Percentiles rank a stretch among this genome's conserved stretches.
Conservation (phyloP, 257 asterid genomes). For the Datura wrightii region DNA sequence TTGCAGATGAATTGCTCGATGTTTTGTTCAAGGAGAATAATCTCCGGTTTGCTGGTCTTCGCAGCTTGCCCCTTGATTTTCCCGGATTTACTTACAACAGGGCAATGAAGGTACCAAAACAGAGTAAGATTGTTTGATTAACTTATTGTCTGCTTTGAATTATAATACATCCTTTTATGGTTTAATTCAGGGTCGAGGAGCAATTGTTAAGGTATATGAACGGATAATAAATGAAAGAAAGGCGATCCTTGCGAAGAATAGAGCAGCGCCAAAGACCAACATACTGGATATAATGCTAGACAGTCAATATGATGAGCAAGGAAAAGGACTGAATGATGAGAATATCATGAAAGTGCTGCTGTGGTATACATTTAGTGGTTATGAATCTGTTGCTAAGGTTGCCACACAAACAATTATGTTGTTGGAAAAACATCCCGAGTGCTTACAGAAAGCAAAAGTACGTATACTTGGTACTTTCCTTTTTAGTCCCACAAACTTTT, state of each 20-base stretch:
- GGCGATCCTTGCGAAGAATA: neutral
- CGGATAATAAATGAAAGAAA: neutral
- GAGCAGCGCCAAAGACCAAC: neutral
- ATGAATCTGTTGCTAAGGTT: neutral
- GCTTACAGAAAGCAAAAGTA: neutral
- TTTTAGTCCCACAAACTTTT: too few relatives aligned
- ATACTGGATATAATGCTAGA: neutral
- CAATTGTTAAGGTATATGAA: neutral
- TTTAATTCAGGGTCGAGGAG: neutral
- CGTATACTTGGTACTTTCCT: too few relatives aligned
- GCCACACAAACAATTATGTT: neutral
- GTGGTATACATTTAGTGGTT: neutral
- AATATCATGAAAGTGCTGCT: neutral
- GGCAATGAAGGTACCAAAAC: neutral
- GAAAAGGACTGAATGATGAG: neutral
- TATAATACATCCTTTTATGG: too few relatives aligned
- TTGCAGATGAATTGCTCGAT: neutral
- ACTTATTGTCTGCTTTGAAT: too few relatives aligned
- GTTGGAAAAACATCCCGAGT: neutral
- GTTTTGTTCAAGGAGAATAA: neutral
- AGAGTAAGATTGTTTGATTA: too few relatives aligned
- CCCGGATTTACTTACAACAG: neutral
- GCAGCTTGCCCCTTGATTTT: neutral
- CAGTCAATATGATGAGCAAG: neutral
- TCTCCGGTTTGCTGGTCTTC: neutral